Conservation (phyloP, 2,329 filamentous ascomycete species). For the Alternaria sp. region DNA sequence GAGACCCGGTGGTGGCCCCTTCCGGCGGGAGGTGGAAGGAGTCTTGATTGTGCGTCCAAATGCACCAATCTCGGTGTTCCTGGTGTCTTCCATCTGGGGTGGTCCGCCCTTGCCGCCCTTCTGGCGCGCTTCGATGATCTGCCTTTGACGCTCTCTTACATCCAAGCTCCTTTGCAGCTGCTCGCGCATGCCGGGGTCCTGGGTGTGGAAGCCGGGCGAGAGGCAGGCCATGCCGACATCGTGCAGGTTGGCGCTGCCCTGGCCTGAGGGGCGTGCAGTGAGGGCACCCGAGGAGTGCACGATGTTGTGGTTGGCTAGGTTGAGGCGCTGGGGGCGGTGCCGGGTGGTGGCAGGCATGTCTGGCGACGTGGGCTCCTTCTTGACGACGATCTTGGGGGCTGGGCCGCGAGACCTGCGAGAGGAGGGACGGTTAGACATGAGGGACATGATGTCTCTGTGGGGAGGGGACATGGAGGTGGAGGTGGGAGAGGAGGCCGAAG, state of each 20-base stretch:
- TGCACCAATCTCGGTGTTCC: slow-evolving; percentile 47
- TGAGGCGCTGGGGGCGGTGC: slow-evolving; percentile 77
- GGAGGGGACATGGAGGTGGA: slow-evolving; percentile 37
- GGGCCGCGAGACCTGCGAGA: slow-evolving; percentile 59
- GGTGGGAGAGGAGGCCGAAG: slow-evolving; percentile 30
- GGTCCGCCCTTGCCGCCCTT: slow-evolving; percentile 68
- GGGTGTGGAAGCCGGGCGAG: slow-evolving; percentile 93
- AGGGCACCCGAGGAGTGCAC: slow-evolving; percentile 53
- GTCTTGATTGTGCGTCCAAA: slow-evolving; percentile 64
- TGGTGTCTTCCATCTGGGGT: slow-evolving; percentile 35
- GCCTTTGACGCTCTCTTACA: slow-evolving; percentile 90
- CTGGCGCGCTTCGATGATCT: slow-evolving; percentile 92
- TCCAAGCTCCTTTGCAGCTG: slow-evolving; percentile 93
- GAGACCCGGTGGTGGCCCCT: slow-evolving; percentile 80
- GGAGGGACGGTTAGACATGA: slow-evolving; percentile 48
- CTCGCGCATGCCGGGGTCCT: slow-evolving; percentile 95
- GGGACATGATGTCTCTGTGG: slow-evolving; percentile 25
- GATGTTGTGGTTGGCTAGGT: slow-evolving; percentile 66
- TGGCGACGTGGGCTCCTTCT: slow-evolving; percentile 92
- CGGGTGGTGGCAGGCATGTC: slow-evolving; percentile 74
- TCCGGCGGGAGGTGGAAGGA: slow-evolving; percentile 75
- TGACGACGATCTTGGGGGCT: slow-evolving; percentile 85
- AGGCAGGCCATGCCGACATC: slow-evolving; percentile 93
- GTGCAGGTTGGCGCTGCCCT: slow-evolving; percentile 79
- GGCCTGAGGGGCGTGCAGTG: slow-evolving; percentile 71